Evolutionary conservation across 108 stramenopile genomes (phyloP).

Genomic region (Nannochloropsis gaditana): DNA sequence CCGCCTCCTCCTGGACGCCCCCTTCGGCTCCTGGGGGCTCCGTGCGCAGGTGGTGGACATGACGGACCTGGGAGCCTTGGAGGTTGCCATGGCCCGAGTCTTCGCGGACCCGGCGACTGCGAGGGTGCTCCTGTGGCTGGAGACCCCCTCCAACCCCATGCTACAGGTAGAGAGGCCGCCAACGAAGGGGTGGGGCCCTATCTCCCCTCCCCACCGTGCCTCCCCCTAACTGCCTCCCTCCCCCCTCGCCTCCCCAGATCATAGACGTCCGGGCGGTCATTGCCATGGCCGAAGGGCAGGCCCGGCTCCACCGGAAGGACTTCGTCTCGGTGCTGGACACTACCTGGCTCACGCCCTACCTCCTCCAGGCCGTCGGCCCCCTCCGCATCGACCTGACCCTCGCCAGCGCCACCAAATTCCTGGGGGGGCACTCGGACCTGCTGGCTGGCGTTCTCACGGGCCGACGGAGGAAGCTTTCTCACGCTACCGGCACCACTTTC

Average conservation of each 20-base stretch:
- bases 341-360: slow-evolving; percentile 72
- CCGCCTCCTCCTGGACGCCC: not conserved
- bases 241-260: not conserved
- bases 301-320: slow-evolving; percentile 33
- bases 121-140: slow-evolving; percentile 86
- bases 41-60: not conserved
- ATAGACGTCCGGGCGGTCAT: not conserved
- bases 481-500: not conserved
- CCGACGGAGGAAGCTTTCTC: slow-evolving; percentile 70
- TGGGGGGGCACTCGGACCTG: slow-evolving; percentile 82
- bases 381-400: slow-evolving; percentile 68
- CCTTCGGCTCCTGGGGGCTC: not conserved
- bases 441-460: slow-evolving; percentile 63
- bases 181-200: not conserved
- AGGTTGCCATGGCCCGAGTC: slow-evolving; percentile 25
- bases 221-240: not conserved
- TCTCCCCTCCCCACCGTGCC: not conserved
- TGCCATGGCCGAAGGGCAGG: slow-evolving; percentile 37
- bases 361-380: slow-evolving; percentile 61
- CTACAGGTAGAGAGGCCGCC: slow-evolving; percentile 54
- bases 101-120: slow-evolving; percentile 68
- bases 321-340: slow-evolving; percentile 70
- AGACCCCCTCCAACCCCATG: slow-evolving; percentile 78
- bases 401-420: slow-evolving; percentile 77
- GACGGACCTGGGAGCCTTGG: not conserved